Evolutionary conservation across 331 rosid species (phyloP), one percentile per base, ranked within the genome.

Genomic region (Malus hybrid): DNA sequence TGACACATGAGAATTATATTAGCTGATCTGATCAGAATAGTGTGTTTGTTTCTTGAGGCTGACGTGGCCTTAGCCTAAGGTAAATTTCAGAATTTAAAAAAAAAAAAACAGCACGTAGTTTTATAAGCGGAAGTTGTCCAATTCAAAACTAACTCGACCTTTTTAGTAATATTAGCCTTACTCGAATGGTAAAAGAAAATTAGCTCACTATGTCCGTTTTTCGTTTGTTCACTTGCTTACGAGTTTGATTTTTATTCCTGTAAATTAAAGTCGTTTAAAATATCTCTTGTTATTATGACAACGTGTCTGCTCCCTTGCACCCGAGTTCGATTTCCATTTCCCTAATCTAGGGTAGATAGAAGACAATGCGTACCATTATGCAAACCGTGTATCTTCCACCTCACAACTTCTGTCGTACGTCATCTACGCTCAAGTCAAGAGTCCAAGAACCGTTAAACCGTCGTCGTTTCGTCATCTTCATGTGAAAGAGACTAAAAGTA

Each of bases 21-120:
- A 48, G 3, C 44, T 36, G 0, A 8, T 3, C 0, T 48, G 2
- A 0, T 48, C 19, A 5, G 0, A 0, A 14, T 2, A 5, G 0
- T 5, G 0, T 46, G 16, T 15, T 16, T 50, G 0, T 50, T 15
- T 50, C n/a, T 15, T 15, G 16, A 48, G 19, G 1, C 10, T 36
- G 3, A 48, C 3, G 1, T 48, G 19, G 55, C 1, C 6, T 2
- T 48, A 14, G 19, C 19, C 7, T 48, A 14, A 3, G 55, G 55
- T 0, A 48, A 14, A 48, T 48, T 48, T 48, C 18, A 16, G 3
- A 48, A 48, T 48, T 48, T 39, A 39, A 10, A 39, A 2, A 36
- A 36, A 7, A 50, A 50, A 0, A 6, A 50, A 14, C 55, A 14
- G 0, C n/a, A 15, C 1, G n/a, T 50, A 0, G n/a, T 15, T 50